Base-by-base conservation (phyloP, 257 asterid genomes). In the Primulina huaijiensis region DNA sequence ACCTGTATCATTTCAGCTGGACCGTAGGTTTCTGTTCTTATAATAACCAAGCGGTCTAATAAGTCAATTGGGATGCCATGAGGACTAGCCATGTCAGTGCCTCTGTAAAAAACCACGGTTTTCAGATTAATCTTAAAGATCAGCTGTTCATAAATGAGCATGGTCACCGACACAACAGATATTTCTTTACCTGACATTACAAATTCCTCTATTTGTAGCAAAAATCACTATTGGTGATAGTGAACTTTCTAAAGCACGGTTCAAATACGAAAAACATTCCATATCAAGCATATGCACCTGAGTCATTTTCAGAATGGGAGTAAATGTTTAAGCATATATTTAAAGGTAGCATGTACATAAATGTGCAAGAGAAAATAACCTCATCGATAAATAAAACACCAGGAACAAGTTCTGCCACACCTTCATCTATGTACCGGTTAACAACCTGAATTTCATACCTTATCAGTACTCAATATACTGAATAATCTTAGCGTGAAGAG, bases 1-100 rank as follows among this genome's bases (percentile, higher is more conserved):
- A 90, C 97, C 99, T 94, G 96, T 77, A 94, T 91, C 97, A 88
- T 94, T 81, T 94, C 97, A 34, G 97, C 92, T 4, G 99, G 96
- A 57, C 99, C 97, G 68, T 94, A 94, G 21, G 95, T 94, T 81
- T 82, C 93, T 0, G 97, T 91, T 76, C 99, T 87, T 70, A 94
- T 90, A 74, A 94, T 94, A 64, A 79, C 92, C 88, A 94, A 78
- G 4, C 99, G 90, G 60, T 94, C 99, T 63, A 94, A 77, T 68
- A 94, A 84, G 82, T 94, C 99, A 56, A 94, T 87, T 12, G 99
- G 99, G 56, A 94, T 82, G 72, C 99, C 99, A 67, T 94, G 99
- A 73, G 99, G 99, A 70, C 97, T 86, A 17, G 84, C 68, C 96
- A 89, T 91, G 76, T 91, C 99, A 11, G 99, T 89, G 78, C 99